phyloP scores from a whole-genome alignment of 2,329 filamentous ascomycete species.

The Samsoniella hepiali region DNA sequence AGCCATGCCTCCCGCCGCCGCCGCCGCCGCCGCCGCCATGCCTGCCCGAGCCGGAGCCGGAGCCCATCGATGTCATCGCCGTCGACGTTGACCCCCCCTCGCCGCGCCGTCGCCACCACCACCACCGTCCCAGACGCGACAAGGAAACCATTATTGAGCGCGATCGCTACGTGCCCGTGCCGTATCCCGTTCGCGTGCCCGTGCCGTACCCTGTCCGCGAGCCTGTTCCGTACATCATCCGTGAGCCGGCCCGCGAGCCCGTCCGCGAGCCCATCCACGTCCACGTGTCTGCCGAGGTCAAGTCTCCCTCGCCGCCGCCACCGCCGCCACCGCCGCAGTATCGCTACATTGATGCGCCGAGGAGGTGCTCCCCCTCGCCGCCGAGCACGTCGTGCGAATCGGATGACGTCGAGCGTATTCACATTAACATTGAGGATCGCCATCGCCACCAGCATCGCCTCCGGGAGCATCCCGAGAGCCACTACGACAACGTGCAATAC shows the following conservation, averaged over 20 bases:
- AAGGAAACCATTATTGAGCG: slow-evolving; percentile 52
- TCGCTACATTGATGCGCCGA: slow-evolving; percentile 12
- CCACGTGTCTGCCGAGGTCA: slow-evolving; percentile 11
- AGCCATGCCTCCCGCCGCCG: slow-evolving; percentile 22
- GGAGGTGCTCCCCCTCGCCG: neutral
- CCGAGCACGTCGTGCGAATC: slow-evolving; percentile 21
- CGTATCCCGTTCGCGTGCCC: slow-evolving; percentile 37
- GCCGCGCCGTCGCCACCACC: slow-evolving; percentile 28
- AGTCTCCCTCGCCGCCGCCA: slow-evolving; percentile 30
- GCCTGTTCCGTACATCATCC: slow-evolving; percentile 38
- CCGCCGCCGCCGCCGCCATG: slow-evolving; percentile 23
- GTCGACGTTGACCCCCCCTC: slow-evolving; percentile 34
- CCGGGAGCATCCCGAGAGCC: slow-evolving; percentile 2
- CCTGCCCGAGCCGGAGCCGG: slow-evolving; percentile 28
- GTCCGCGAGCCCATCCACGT: slow-evolving; percentile 26
- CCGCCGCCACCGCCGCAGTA: slow-evolving; percentile 23
- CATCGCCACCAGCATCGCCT: slow-evolving; percentile 20
- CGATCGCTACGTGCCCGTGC: slow-evolving; percentile 45
- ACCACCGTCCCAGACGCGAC: slow-evolving; percentile 34
- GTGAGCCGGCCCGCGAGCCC: slow-evolving; percentile 41
- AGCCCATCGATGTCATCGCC: slow-evolving; percentile 38
- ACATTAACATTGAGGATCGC: slow-evolving; percentile 25
- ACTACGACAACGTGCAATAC: slow-evolving; percentile 7
- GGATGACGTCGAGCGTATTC: slow-evolving; percentile 29
- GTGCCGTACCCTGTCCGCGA: slow-evolving; percentile 46